These are phyloP conservation scores for Fusarium redolens DNA, from an alignment of 2,329 filamentous ascomycete species.

Conservation along the genomic window DNA sequence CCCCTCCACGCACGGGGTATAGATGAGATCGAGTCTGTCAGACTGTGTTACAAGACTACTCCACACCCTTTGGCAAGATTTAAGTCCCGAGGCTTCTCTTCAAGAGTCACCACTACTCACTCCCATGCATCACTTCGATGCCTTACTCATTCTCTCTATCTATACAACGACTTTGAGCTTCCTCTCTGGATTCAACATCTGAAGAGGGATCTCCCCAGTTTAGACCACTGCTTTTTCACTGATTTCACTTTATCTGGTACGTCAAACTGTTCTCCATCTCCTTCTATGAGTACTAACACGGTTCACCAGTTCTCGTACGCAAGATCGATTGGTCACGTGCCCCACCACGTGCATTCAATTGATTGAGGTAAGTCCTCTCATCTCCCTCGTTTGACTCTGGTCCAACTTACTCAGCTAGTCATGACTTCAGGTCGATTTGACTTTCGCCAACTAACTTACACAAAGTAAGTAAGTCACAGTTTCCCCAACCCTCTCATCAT, in stretches of 20 bases:
- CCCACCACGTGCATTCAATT: not conserved
- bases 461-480: not conserved
- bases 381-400: not conserved
- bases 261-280: not conserved
- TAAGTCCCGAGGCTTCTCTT: not conserved
- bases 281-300: accelerated
- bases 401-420: not conserved
- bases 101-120: not conserved
- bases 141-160: not conserved
- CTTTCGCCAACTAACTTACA: not conserved
- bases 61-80: not conserved
- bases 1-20: not conserved
- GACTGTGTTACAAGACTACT: not conserved
- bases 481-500: not conserved
- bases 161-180: not conserved
- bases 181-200: not conserved
- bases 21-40: not conserved
- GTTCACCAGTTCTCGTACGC: not conserved
- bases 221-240: not conserved
- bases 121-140: too few relatives aligned
- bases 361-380: not conserved
- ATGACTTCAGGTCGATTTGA: not conserved
- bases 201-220: not conserved
- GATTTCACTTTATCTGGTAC: not conserved
- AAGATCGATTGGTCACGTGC: not conserved